Evolutionary conservation across 768 basidiomycete genomes (phyloP).

Genomic region (Coprinellus aureogranulatus): DNA sequence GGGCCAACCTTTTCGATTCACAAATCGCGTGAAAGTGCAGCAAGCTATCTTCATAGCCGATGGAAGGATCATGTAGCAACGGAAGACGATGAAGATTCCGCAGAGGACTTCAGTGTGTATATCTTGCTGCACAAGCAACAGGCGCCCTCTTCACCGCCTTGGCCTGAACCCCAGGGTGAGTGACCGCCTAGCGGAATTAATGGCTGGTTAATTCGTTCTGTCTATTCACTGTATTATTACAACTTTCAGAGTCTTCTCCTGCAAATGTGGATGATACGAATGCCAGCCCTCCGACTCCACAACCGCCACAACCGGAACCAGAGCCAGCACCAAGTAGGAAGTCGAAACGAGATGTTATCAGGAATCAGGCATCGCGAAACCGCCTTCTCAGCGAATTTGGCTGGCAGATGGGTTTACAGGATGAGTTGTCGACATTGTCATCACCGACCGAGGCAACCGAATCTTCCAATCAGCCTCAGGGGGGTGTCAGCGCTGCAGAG

Average conservation of each 20-base stretch:
- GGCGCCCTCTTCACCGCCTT: background rate
- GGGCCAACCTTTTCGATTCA: background rate
- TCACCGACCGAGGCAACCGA: background rate
- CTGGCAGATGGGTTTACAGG: slow-evolving; percentile 8
- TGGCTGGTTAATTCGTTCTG: too few relatives aligned
- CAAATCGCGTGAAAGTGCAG: background rate
- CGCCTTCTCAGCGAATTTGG: slow-evolving; percentile 9
- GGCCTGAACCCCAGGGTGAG: too few relatives aligned
- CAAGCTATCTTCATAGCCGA: background rate
- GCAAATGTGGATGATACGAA: too few relatives aligned
- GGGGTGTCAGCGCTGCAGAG: background rate
- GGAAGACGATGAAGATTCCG: background rate
- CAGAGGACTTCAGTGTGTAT: too few relatives aligned
- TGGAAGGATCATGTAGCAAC: background rate
- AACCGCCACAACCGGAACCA: background rate
- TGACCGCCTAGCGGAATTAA: too few relatives aligned
- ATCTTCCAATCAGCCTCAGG: background rate
- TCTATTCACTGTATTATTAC: too few relatives aligned
- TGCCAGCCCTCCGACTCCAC: background rate
- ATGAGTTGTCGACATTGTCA: background rate
- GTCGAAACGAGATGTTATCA: background rate
- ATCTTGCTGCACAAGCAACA: background rate
- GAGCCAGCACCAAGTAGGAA: background rate
- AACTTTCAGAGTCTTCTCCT: background rate
- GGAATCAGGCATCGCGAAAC: background rate